Base-by-base conservation (phyloP, 2,329 filamentous ascomycete species). In the Stemphylium vesicarium region DNA sequence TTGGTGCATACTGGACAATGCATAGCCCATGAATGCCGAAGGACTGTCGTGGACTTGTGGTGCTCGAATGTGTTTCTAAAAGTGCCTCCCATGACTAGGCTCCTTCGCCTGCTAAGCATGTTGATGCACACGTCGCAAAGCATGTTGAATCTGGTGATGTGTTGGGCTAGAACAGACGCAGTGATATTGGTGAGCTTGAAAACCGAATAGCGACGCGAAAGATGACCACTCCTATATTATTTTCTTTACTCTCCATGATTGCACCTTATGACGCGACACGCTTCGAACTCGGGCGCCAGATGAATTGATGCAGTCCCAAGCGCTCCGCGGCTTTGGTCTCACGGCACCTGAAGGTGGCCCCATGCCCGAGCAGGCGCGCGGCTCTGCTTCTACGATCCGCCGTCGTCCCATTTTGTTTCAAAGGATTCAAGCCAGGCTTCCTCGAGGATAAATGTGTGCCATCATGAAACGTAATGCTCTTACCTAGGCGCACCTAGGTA, bases 1-100 rank as follows among this genome's bases (percentile, higher is more conserved):
- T 29, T 45, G 13, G 33, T 50, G 18, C 60, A 63, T n/a, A 63
- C 55, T 8, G 40, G 35, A 32, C 60, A 63, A 4, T 57, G 47
- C 4, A 32, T 20, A 9, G 38, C 15, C 10, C 20, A n/a, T 12
- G 60, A 62, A n/a, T 29, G 20, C 18, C 44, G 22, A 6, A 63
- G 48, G 1, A 37, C 16, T 4, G 20, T 37, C 32, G 24, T 53
- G 4, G 26, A 41, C 12, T 40, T 37, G 40, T 63, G 60, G 26
- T 63, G 60, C 3, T 57, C 20, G 20, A 62, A 63, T 5, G 10
- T 31, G 0, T 55, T 38, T 13, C 56, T 37, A 13, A 26, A n/a
- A 3, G 43, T 50, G 6, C 49, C 49, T 9, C 20, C 20, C 43
- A 37, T 40, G 4, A 44, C 10, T 8, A 26, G 16, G 26, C 58